Conservation (phyloP, 169 alveolate species). For the Eimeria zaria region DNA sequence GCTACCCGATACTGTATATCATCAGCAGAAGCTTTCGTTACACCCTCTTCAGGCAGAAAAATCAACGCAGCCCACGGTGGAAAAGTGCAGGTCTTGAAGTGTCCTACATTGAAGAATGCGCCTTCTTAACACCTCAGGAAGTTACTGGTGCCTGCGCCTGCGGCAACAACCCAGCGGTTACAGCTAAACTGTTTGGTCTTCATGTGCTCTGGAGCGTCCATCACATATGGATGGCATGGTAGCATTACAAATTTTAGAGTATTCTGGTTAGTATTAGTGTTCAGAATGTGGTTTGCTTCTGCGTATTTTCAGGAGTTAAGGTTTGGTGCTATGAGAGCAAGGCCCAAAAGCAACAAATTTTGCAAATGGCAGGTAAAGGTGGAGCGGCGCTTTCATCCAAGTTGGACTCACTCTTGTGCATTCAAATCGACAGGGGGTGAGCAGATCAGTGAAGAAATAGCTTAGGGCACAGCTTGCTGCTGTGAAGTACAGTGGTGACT, state of each 20-base stretch:
- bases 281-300: neutral
- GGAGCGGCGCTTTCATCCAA: conserved; percentile 26
- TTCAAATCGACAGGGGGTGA: conserved; percentile 81
- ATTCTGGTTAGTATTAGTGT: neutral
- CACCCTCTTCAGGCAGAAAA: neutral
- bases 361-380: conserved; percentile 29
- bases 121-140: neutral
- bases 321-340: conserved; percentile 84
- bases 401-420: conserved; percentile 71
- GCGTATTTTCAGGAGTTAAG: conserved; percentile 74
- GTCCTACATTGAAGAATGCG: neutral
- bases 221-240: neutral
- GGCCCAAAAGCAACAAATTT: conserved; percentile 68
- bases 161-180: neutral
- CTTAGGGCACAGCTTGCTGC: neutral
- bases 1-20: neutral
- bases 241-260: neutral
- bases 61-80: neutral
- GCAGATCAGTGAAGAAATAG: neutral
- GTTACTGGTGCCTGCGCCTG: neutral
- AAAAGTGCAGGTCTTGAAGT: neutral
- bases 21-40: neutral
- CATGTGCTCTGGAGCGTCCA: neutral
- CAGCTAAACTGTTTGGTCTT: neutral
- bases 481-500: neutral